These are phyloP conservation scores for Blastobotrys aristatus DNA, from an alignment of 1,139 yeast genomes.

Conservation along the genomic window DNA sequence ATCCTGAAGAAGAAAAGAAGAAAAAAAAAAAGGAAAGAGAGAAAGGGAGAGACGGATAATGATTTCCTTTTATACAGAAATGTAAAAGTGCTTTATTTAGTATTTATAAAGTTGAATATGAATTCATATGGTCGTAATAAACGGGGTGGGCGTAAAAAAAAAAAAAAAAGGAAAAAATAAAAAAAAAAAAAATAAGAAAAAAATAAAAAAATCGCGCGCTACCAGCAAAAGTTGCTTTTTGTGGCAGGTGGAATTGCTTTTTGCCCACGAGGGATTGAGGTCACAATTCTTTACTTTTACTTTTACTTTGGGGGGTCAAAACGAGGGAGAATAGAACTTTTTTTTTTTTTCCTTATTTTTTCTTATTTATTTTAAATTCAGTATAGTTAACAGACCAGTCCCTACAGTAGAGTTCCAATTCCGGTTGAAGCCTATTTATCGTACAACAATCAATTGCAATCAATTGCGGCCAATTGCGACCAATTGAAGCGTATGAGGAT, in stretches of 20 bases:
- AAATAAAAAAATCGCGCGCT: not conserved
- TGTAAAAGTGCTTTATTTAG: not conserved
- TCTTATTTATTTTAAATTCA: too few relatives aligned
- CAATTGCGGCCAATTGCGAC: too few relatives aligned
- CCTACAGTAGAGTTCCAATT: too few relatives aligned
- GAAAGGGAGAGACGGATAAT: not conserved
- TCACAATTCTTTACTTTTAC: not conserved
- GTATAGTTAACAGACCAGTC: too few relatives aligned
- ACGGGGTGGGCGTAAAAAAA: not conserved
- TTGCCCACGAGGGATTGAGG: not conserved
- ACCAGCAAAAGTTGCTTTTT: not conserved
- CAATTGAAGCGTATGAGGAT: too few relatives aligned
- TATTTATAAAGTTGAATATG: not conserved
- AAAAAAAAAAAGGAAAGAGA: not conserved
- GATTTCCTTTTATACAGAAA: not conserved
- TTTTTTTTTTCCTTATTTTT: too few relatives aligned
- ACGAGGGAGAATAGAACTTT: too few relatives aligned
- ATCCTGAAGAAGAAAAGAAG: not conserved
- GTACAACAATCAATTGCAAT: too few relatives aligned
- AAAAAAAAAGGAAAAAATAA: too few relatives aligned
- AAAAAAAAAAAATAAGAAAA: not conserved
- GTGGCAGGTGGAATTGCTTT: not conserved
- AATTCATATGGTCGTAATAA: not conserved
- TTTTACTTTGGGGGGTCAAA: too few relatives aligned
- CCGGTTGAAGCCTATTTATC: too few relatives aligned